A percentile compares a stretch with the other conserved stretches of the same genome.
Conservation (phyloP, 2,329 filamentous ascomycete species). For the Epichloe glyceriae region DNA sequence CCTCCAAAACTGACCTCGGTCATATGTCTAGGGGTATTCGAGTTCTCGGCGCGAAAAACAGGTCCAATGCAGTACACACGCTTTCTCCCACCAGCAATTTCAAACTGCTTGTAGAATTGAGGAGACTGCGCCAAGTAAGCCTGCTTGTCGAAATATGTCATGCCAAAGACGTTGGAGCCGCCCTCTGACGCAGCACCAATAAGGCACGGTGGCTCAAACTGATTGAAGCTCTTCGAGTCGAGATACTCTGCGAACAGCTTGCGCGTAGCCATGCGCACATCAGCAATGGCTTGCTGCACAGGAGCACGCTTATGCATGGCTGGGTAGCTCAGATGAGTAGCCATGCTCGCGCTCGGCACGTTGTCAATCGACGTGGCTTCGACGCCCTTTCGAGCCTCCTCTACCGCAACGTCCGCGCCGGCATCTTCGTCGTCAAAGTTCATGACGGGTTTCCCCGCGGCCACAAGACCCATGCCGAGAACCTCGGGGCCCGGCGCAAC, state of each 20-base stretch:
- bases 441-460: conserved; percentile 40
- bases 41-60: conserved; percentile 78
- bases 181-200: conserved; percentile 87
- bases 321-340: conserved; percentile 80
- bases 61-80: conserved; percentile 68
- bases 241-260: conserved; percentile 67
- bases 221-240: conserved; percentile 57
- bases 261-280: conserved; percentile 42
- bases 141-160: conserved; percentile 78
- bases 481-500: conserved; percentile 50
- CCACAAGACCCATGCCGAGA: conserved; percentile 44
- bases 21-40: conserved; percentile 73
- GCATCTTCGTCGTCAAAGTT: conserved; percentile 43
- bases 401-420: conserved; percentile 13
- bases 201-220: conserved; percentile 81
- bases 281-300: conserved; percentile 72
- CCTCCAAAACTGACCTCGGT: conserved; percentile 43
- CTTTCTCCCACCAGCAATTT: conserved; percentile 68
- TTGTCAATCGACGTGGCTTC: conserved; percentile 15
- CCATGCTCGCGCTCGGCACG: conserved; percentile 61
- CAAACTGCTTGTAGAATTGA: conserved; percentile 79
- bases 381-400: conserved; percentile 1
- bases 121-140: conserved; percentile 72
- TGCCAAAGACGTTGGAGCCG: conserved; percentile 78
- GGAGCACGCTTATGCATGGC: conserved; percentile 86